Base-by-base conservation (phyloP, 164 flowering plant species). In the Buxus sempervirens region DNA sequence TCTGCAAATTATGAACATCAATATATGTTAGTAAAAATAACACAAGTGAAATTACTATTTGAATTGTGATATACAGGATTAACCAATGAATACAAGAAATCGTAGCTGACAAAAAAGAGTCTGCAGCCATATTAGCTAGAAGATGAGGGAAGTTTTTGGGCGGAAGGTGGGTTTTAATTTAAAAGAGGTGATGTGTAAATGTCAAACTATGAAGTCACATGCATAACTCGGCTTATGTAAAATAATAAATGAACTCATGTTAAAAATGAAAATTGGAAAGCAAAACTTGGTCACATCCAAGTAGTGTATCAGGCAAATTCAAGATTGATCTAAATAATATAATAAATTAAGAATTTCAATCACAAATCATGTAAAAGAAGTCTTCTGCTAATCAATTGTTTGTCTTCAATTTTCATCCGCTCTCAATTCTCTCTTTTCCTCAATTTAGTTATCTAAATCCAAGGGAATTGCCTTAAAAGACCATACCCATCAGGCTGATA, bases 1-100 rank as follows among this genome's bases (percentile, higher is more conserved):
- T 81, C 98, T 95, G 82, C 24, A 72, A 69, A 66, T 28, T 18
- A 36, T 51, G 22, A 41, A 45, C n/a, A 57, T 6, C 13, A 26
- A 9, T 45, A 45, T 10, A 10, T 45, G 51, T 10, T 10, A 45
- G 2, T 45, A 7, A 32, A 45, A 5, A 45, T 10, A 45, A 15
- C 5, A 4, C 5, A 45, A 1, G 51, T 6, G 5, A 45, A 45
- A 32, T 32, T 7, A 32, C 38, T 3, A 32, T 32, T 32, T 32
- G 38, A 32, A 32, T 32, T 32, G 5, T 32, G 38, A 3, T 3
- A 32, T 32, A 32, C 38, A n/a, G n/a, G n/a, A n/a, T n/a, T n/a
- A n/a, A n/a, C n/a, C n/a, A n/a, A n/a, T n/a, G n/a, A n/a, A n/a
- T n/a, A n/a, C n/a, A n/a, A n/a, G n/a, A n/a, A n/a, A n/a, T n/a